Evolutionary conservation across 2,329 filamentous ascomycete species (phyloP).

Genomic region (Ophiocordyceps unilateralis): DNA sequence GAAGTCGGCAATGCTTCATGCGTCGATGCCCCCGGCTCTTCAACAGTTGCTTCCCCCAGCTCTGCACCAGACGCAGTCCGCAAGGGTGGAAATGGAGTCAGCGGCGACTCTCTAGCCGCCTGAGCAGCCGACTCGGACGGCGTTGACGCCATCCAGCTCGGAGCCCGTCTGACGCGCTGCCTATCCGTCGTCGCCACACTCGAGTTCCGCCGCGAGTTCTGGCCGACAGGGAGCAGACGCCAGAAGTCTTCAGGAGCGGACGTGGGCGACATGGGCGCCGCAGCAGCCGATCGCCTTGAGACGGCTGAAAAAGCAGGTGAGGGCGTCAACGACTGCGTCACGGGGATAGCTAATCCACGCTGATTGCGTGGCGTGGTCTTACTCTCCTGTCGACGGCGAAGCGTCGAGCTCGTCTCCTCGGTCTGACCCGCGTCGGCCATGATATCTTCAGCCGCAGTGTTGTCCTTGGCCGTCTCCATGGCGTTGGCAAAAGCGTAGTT

Average conservation of each 20-base stretch:
- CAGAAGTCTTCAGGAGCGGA: background rate
- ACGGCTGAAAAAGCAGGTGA: conserved; percentile 1
- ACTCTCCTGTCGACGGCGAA: background rate
- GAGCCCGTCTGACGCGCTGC: background rate
- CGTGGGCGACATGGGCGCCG: background rate
- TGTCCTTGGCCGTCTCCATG: background rate
- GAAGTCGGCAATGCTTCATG: background rate
- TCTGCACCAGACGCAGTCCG: conserved; percentile 2
- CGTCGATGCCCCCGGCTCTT: background rate
- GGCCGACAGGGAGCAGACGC: conserved; percentile 1
- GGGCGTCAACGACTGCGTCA: background rate
- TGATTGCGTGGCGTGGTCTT: background rate
- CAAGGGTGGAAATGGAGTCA: conserved; percentile 13
- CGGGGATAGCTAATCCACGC: background rate
- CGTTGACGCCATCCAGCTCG: conserved; percentile 1
- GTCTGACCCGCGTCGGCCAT: background rate
- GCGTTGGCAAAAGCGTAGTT: background rate
- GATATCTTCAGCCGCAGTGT: background rate
- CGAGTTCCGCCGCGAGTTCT: background rate
- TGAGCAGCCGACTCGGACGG: conserved; percentile 1
- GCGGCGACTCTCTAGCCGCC: conserved; percentile 5
- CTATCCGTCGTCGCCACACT: background rate
- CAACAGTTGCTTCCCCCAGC: background rate
- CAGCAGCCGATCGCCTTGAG: background rate
- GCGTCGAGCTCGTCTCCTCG: background rate